Conservation (phyloP, 2,329 filamentous ascomycete species). For the Hymenoscyphus fructigenus region DNA sequence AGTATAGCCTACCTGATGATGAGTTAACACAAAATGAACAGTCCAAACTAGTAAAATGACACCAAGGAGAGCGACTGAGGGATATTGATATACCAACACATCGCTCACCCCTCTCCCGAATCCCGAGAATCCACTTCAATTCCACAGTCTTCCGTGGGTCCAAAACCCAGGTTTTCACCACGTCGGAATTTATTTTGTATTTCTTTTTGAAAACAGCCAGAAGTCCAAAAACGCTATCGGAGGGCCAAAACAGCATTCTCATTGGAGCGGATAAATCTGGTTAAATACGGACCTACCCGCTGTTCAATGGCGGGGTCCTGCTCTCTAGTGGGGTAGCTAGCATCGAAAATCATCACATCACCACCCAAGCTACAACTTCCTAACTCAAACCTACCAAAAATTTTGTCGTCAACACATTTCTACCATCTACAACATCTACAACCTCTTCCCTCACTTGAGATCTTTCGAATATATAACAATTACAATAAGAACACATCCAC, state of each 20-base stretch:
- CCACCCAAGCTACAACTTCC: neutral
- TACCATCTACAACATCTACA: neutral
- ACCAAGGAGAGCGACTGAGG: too few relatives aligned
- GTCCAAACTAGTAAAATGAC: neutral
- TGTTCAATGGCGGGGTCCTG: neutral
- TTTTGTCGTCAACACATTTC: neutral
- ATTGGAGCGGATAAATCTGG: constrained; percentile 32
- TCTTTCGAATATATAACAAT: neutral
- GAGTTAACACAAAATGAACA: neutral
- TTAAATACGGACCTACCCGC: constrained; percentile 13
- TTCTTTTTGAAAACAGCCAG: neutral
- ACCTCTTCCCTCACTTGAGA: neutral
- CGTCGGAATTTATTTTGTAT: neutral
- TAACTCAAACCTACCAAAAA: neutral
- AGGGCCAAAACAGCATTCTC: neutral
- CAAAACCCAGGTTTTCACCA: neutral
- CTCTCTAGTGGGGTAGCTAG: neutral
- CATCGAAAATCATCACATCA: neutral
- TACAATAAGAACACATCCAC: neutral
- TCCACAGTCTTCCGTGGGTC: neutral
- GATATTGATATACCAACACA: neutral
- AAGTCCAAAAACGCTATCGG: too few relatives aligned
- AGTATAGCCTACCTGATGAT: too few relatives aligned
- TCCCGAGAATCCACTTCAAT: neutral
- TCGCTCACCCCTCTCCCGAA: neutral